Evolutionary conservation across 2,329 filamentous ascomycete genomes (phyloP).

Genomic region (Aureobasidium sp.): DNA sequence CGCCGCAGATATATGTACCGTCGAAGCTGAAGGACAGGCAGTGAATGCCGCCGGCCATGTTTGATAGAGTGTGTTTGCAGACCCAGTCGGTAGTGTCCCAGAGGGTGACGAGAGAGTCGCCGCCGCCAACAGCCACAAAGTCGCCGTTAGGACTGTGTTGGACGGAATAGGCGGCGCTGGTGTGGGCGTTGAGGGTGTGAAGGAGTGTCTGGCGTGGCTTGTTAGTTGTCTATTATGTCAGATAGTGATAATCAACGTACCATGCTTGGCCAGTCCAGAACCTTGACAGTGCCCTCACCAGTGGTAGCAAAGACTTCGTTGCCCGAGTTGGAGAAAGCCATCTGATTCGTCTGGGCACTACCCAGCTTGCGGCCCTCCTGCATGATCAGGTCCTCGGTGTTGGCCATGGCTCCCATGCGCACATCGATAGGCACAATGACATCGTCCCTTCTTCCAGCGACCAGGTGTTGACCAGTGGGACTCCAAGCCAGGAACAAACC

Average conservation of each 20-base stretch:
- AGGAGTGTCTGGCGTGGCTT: slow-evolving; percentile 30
- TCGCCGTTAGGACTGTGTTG: slow-evolving; percentile 63
- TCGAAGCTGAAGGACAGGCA: slow-evolving; percentile 73
- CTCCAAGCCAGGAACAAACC: slow-evolving; percentile 54
- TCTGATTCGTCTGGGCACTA: slow-evolving; percentile 56
- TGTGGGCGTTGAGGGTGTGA: slow-evolving; percentile 61
- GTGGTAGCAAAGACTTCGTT: slow-evolving; percentile 63
- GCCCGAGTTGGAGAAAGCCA: slow-evolving; percentile 66
- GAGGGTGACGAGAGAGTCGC: slow-evolving; percentile 65
- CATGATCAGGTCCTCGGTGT: slow-evolving; percentile 13
- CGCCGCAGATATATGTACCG: slow-evolving; percentile 64
- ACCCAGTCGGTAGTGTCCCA: slow-evolving; percentile 76
- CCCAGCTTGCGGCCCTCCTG: slow-evolving; percentile 15
- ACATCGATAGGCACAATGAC: slow-evolving; percentile 26
- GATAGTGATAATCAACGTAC: slow-evolving; percentile 20
- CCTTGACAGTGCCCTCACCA: slow-evolving; percentile 60
- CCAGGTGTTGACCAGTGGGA: slow-evolving; percentile 59
- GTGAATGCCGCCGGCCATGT: slow-evolving; percentile 61
- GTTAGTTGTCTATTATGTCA: not conserved
- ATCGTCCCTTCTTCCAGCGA: slow-evolving; percentile 65
- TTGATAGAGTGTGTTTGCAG: slow-evolving; percentile 61
- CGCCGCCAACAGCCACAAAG: slow-evolving; percentile 66
- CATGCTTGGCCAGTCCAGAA: slow-evolving; percentile 59
- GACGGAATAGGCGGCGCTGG: slow-evolving; percentile 60
- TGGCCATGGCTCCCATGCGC: slow-evolving; percentile 16